These are phyloP conservation scores for Crithidia fasciculata DNA, from an alignment of 208 protist genomes.

Conservation along the genomic window DNA sequence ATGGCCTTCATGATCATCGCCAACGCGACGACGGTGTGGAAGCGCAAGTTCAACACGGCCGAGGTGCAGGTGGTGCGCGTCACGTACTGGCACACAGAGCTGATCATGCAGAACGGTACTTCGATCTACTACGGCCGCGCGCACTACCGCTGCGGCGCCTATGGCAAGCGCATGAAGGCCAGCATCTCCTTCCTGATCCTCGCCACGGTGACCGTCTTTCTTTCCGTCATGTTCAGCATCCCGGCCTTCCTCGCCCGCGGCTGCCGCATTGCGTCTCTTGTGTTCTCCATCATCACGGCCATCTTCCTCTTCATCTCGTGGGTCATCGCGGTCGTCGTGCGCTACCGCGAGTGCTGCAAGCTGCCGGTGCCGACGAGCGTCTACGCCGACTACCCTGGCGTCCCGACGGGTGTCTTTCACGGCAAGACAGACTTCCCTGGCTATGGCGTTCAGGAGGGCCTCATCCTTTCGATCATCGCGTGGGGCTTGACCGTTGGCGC, in stretches of 20 bases:
- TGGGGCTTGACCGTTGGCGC: conserved; percentile 43
- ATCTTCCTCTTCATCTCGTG: conserved; percentile 56
- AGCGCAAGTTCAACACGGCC: conserved; percentile 46
- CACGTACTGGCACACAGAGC: conserved; percentile 73
- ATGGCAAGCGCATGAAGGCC: conserved; percentile 65
- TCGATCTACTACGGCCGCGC: conserved; percentile 46
- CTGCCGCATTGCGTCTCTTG: conserved; percentile 45
- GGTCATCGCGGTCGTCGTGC: conserved; percentile 51
- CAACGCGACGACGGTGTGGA: conserved; percentile 58
- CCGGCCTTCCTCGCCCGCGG: conserved; percentile 38
- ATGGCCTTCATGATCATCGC: conserved; percentile 45
- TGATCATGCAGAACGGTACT: conserved; percentile 46
- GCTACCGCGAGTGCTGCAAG: conserved; percentile 43
- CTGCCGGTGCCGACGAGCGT: conserved; percentile 3
- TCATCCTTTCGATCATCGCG: conserved; percentile 51
- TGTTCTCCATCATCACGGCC: conserved; percentile 38
- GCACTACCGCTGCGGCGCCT: conserved; percentile 58
- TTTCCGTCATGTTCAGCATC: conserved; percentile 43
- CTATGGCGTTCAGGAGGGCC: conserved; percentile 61
- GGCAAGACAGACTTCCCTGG: conserved; percentile 47
- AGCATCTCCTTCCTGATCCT: conserved; percentile 68
- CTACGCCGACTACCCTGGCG: conserved; percentile 47
- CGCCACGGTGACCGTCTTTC: conserved; percentile 38
- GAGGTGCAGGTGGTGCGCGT: conserved; percentile 56
- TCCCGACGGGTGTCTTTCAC: conserved; percentile 54